A percentile compares a stretch with the other conserved stretches of the same genome.
phyloP scores from a whole-genome alignment of 1,139 yeast species.

The Scheffersomyces quercinus region DNA sequence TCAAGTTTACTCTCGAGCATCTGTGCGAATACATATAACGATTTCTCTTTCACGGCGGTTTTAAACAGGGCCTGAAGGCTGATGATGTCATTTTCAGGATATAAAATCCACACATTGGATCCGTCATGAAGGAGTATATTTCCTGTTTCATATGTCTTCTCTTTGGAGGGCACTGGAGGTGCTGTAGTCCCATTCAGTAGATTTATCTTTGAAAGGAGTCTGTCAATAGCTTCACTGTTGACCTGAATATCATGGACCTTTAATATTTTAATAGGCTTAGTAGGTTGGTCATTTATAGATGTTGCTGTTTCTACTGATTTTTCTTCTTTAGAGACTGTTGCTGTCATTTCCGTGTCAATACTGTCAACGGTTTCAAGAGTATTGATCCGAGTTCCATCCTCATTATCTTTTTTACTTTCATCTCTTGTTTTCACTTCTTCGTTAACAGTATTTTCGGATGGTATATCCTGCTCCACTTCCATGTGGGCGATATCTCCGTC shows the following conservation, averaged over 20 bases:
- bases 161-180: background rate
- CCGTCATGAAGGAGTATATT: slow-evolving; percentile 12
- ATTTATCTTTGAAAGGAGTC: slow-evolving; percentile 5
- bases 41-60: background rate
- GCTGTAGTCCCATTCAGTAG: background rate
- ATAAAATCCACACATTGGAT: slow-evolving; percentile 15
- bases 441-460: background rate
- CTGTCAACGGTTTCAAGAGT: background rate
- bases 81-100: slow-evolving; percentile 9
- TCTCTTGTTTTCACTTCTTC: slow-evolving; percentile 1
- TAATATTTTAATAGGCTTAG: background rate
- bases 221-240: slow-evolving; percentile 5
- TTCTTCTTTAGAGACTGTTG: slow-evolving; percentile 1
- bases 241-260: slow-evolving; percentile 5
- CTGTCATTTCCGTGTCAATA: background rate
- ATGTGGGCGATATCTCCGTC: background rate
- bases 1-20: slow-evolving; percentile 9
- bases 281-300: background rate
- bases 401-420: background rate
- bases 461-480: background rate
- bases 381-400: background rate
- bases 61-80: slow-evolving; percentile 5
- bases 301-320: background rate
- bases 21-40: slow-evolving; percentile 1
- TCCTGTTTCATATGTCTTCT: slow-evolving; percentile 3